Evolutionary conservation across 2,329 filamentous ascomycete species (phyloP), one percentile per base, ranked within the genome.

Genomic region (Ascochyta rabiei): DNA sequence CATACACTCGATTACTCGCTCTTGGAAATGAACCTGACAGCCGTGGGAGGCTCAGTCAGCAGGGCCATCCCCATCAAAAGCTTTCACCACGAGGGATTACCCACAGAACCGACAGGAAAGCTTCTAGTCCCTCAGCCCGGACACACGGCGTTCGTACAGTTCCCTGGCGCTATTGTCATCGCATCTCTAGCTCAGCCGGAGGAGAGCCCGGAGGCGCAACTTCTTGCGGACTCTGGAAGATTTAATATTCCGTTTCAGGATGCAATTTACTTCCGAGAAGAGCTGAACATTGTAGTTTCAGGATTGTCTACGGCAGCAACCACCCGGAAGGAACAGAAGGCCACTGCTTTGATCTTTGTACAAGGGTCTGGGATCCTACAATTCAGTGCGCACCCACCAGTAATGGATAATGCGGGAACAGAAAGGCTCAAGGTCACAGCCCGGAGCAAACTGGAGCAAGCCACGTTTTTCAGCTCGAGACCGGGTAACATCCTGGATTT

Each of bases 371-470:
- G 86, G 12, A 71, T 86, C n/a, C 71, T 87, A 43, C 80, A 84
- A 46, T 72, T 86, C 34, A 76, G 77, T 45, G 77, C 79, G 13
- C 69, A 84, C 24, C 80, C 84, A 15, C 79, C 88, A 23, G 84
- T 84, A 4, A 87, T 84, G 12, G 85, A 87, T 4, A 79, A 84
- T 4, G 50, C 62, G 13, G 59, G 64, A 10, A 50, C 55, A 18
- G 87, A 69, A 42, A 71, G 69, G 23, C 59, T 63, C 9, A 78
- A 77, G 61, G 84, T 96, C 15, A 93, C 90, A 1, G 89, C 91
- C 6, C 95, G 91, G 76, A 90, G 87, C 76, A 96, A 95, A 75
- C 82, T 99, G 35, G 91, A 97, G 70, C 93, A 99, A 76, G 93
- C 93, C 2, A 89, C 98, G 1, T 98, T 97, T 76, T 98, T 91